Evolutionary conservation across 176 grass and related monocot species (phyloP), one percentile per base, ranked within the genome.

Genomic region (Poa annua): DNA sequence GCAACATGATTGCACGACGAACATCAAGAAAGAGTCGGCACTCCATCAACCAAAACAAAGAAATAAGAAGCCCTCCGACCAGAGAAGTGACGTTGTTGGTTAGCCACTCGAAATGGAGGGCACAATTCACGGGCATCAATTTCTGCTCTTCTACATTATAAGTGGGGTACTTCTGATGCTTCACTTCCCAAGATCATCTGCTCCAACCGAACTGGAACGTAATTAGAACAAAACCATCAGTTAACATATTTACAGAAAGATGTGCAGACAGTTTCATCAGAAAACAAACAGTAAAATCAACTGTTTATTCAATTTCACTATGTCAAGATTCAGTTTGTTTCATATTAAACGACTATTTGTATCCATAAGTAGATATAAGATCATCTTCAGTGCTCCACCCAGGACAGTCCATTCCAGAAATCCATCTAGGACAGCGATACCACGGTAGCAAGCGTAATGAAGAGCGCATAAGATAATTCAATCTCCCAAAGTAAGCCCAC

Each of bases 221-320:
- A 75, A 90, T 73, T 42, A 83, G 11, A 67, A 44, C 15, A 75
- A 64, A 75, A 66, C 0, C 29, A 68, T 86, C 75, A 90, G 59
- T 68, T 62, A 3, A 74, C 7, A 33, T 41, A 26, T 13, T 66
- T 73, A 34, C 14, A 64, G 78, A 77, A 35, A 62, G 51, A 53
- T 59, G 29, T 60, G 1, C 49, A 74, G 45, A n/a, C 19, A 51
- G 26, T 74, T 83, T 0, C 6, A 44, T 0, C 6, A 44, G 14
- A 65, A 71, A 15, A 68, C 6, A 36, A 77, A 34, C 8, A 77
- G 3, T 32, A 45, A 17, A 15, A 56, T 10, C 47, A 69, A 51
- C 5, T 41, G 65, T 39, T 56, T 13, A 22, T 66, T 33, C 59
- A 76, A 76, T 60, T 81, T 75, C n/a, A 38, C 8, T 24, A 12